These are phyloP conservation scores for Russula earlei DNA, from an alignment of 768 basidiomycete genomes.

Conservation along the genomic window DNA sequence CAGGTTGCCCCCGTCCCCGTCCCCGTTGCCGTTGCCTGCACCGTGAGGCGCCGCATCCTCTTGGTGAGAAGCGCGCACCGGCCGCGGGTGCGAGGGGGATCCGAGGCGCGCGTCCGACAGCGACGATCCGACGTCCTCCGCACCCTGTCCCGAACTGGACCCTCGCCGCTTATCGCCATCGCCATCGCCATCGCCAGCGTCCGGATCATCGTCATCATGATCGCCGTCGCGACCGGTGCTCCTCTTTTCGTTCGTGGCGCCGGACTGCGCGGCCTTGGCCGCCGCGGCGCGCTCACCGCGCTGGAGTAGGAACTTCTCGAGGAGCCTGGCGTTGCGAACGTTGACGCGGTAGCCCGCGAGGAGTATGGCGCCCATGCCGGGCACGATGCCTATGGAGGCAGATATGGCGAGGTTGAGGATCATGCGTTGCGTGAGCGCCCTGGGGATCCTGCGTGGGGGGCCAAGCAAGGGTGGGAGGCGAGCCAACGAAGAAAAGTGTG, in stretches of 20 bases:
- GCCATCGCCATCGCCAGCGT: too few relatives aligned
- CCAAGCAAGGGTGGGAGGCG: neutral
- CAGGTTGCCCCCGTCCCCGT: neutral
- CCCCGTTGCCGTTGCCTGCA: too few relatives aligned
- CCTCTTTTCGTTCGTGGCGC: neutral
- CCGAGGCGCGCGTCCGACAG: too few relatives aligned
- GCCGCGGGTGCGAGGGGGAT: too few relatives aligned
- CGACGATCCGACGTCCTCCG: too few relatives aligned
- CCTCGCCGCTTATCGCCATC: too few relatives aligned
- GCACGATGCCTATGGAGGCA: conserved; percentile 55
- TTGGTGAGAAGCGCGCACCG: too few relatives aligned
- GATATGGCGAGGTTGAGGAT: conserved; percentile 65
- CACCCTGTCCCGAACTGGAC: too few relatives aligned
- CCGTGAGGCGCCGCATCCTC: too few relatives aligned
- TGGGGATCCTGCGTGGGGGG: conserved; percentile 31
- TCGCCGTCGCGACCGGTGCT: neutral
- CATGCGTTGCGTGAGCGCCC: conserved; percentile 68
- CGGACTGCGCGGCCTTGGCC: neutral
- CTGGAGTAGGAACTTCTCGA: conserved; percentile 77
- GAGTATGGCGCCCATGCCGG: conserved; percentile 65
- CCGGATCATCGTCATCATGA: too few relatives aligned
- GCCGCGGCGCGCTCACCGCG: conserved; percentile 35
- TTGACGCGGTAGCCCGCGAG: conserved; percentile 81
- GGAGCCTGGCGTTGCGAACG: conserved; percentile 74
- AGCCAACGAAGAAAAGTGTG: neutral